Conservation (phyloP, 2,329 filamentous ascomycete species). For the Kalmusia sp. region DNA sequence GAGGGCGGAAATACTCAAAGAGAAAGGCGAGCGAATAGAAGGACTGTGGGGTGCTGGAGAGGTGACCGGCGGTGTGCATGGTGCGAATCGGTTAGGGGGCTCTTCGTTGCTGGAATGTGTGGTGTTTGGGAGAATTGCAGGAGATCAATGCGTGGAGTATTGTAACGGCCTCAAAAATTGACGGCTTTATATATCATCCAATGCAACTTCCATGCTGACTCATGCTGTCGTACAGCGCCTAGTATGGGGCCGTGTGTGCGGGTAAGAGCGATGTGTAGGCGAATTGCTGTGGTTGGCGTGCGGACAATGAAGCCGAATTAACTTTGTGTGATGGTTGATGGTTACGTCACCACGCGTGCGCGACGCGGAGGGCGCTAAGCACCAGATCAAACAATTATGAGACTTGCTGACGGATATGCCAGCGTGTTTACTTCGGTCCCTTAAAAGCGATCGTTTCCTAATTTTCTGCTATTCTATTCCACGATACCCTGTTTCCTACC, state of each 20-base stretch:
- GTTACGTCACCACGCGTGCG: constrained; percentile 11
- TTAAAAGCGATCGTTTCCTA: background rate
- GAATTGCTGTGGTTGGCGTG: no score
- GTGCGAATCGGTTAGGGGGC: constrained; percentile 67
- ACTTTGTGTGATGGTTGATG: no score
- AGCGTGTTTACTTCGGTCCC: background rate
- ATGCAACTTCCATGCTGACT: no score
- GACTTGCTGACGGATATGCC: constrained; percentile 8
- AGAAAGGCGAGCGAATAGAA: constrained; percentile 53
- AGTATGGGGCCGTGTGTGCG: no score
- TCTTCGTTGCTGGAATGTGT: constrained; percentile 69
- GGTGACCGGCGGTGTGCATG: constrained; percentile 69
- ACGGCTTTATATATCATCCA: no score
- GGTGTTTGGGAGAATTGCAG: constrained; percentile 68
- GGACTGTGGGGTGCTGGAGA: constrained; percentile 70
- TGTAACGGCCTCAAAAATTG: background rate
- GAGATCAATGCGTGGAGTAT: constrained; percentile 34
- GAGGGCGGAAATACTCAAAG: constrained; percentile 58
- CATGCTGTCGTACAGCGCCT: no score
- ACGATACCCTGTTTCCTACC: background rate
- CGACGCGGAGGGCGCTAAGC: constrained; percentile 9
- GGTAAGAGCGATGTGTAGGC: no score
- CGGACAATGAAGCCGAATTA: no score
- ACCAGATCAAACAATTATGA: constrained; percentile 21
- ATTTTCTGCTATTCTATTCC: background rate